Percentiles rank a stretch among this genome's conserved stretches.
These are phyloP conservation scores for Scheffersomyces amazonensis DNA, from an alignment of 805 yeast genomes.

Conservation along the genomic window DNA sequence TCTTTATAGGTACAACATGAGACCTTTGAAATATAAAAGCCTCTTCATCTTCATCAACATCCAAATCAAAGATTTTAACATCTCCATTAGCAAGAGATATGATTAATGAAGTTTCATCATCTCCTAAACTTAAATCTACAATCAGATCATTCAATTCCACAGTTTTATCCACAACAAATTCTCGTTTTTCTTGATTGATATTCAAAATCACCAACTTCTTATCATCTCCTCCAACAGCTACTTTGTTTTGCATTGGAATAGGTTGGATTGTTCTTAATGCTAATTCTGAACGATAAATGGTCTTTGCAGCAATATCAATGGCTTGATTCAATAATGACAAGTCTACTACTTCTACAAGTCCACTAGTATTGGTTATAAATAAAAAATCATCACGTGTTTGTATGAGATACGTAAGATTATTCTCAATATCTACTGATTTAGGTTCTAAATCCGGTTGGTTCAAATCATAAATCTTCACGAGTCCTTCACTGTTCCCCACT, in stretches of 20 bases:
- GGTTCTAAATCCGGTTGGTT: constrained; percentile 58
- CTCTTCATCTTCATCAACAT: constrained; percentile 48
- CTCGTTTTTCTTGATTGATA: constrained; percentile 9
- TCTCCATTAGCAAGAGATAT: constrained; percentile 54
- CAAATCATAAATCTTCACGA: constrained; percentile 49
- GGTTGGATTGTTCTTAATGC: constrained; percentile 34
- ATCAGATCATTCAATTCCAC: constrained; percentile 45
- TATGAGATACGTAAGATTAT: constrained; percentile 41
- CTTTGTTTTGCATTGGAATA: constrained; percentile 49
- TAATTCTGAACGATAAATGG: constrained; percentile 42
- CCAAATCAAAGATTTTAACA: constrained; percentile 51
- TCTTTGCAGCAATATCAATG: constrained; percentile 23
- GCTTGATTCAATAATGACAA: constrained; percentile 12
- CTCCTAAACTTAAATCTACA: background rate
- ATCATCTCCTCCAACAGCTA: constrained; percentile 67
- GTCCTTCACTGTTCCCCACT: constrained; percentile 54
- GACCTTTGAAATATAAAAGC: background rate
- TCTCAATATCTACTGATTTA: constrained; percentile 50
- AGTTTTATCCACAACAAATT: constrained; percentile 24
- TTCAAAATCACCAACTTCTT: constrained; percentile 44
- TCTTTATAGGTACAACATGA: constrained; percentile 37
- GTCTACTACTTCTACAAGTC: constrained; percentile 42
- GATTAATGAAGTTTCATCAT: background rate
- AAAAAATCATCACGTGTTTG: constrained; percentile 12
- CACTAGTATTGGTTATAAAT: constrained; percentile 37